Evolutionary conservation across 768 basidiomycete species (phyloP), one percentile per base, ranked within the genome.

Genomic region (Cyclocybe cylindracea): DNA sequence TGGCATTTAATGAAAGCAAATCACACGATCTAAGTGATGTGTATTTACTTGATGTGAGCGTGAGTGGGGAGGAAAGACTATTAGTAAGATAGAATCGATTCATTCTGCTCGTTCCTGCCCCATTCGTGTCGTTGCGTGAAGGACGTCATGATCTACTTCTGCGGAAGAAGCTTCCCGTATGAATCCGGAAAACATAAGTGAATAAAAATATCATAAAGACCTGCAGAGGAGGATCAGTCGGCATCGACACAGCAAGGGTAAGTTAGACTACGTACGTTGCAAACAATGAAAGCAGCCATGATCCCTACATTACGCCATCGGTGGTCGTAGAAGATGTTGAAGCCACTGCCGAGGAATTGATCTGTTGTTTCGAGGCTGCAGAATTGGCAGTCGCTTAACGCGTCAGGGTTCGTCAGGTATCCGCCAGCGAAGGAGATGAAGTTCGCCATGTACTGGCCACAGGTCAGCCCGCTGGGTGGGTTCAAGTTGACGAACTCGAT

Each of bases 331-430:
- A 68, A 69, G 31, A 87, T 84, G 54, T 82, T 84, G 67, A 86
- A 84, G 46, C 58, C 69, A 0, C 41, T 39, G 19, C 53, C 62
- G 34, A 89, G 67, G 71, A 80, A 91, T 38, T 75, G 64, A 62
- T 91, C 85, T 0, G 86, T 83, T 0, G 76, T 77, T n/a, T 72
- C 62, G 35, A 75, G 72, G 3, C 82, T 66, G 61, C 91, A 93
- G 66, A 80, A 86, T 16, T 72, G 51, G 62, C 87, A 90, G 39
- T 61, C 66, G n/a, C 66, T 51, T 0, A 78, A 78, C 3, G 84
- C 80, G n/a, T 76, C 63, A 1, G 80, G 74, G 56, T 87, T 78
- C 18, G 71, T 59, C 29, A 89, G 65, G 55, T 84, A 84, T 7
- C 87, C 86, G 0, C 86, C 82, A 4, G 74, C 70, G 1, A 56